Conservation (phyloP, 2,329 filamentous ascomycete species). For the Claviceps paspali region DNA sequence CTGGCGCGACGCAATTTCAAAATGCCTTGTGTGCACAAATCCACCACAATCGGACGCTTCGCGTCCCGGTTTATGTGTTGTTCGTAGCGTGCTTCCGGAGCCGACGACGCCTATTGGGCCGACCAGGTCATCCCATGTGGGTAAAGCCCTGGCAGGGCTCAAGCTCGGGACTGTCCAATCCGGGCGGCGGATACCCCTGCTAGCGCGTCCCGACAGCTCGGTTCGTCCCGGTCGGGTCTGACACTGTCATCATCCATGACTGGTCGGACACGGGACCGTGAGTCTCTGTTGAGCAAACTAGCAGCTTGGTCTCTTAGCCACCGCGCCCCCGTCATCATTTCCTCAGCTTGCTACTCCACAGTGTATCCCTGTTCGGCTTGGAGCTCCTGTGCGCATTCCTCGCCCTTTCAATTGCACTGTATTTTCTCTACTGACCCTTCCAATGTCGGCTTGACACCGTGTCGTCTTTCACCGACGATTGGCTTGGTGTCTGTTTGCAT, state of each 20-base stretch:
- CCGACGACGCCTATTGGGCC: slow-evolving; percentile 13
- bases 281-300: background rate
- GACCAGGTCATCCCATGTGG: background rate
- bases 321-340: background rate
- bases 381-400: too few species aligned
- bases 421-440: too few species aligned
- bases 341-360: slow-evolving; percentile 1
- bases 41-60: too few species aligned
- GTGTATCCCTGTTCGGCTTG: background rate
- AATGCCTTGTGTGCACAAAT: too few species aligned
- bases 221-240: slow-evolving; percentile 14
- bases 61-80: too few species aligned
- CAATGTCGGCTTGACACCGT: too few species aligned
- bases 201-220: slow-evolving; percentile 23
- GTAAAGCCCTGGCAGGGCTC: background rate
- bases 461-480: too few species aligned
- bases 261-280: slow-evolving; percentile 13
- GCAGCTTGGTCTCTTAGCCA: background rate
- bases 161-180: slow-evolving; percentile 9
- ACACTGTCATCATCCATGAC: slow-evolving; percentile 9
- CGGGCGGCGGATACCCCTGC: slow-evolving; percentile 5
- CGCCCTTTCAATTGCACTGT: too few species aligned
- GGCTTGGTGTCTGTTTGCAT: too few species aligned
- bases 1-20: too few species aligned
- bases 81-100: slow-evolving; percentile 10